A percentile compares a stretch with the other conserved stretches of the same genome.
phyloP scores from a whole-genome alignment of 2,329 filamentous ascomycete genomes.

The Arthrinium puccinioides region DNA sequence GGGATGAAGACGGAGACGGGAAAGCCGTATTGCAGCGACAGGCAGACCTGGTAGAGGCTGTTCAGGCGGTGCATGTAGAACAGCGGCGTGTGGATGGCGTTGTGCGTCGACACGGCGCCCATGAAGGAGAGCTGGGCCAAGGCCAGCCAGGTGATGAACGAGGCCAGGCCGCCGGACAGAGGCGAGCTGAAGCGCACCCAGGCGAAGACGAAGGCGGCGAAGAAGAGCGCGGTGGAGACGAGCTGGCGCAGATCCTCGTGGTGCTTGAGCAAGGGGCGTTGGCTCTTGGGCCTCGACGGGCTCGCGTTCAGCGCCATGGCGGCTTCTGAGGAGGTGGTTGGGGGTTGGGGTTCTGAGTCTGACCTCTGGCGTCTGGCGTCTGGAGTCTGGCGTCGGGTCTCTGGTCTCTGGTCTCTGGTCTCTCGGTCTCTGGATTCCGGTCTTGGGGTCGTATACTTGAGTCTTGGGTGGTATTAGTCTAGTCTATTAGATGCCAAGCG shows the following conservation, averaged over 20 bases:
- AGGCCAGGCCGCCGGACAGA: slow-evolving; percentile 4
- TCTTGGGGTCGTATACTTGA: too few species aligned
- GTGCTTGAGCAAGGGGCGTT: slow-evolving; percentile 5
- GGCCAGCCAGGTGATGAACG: slow-evolving; percentile 5
- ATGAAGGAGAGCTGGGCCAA: slow-evolving; percentile 9
- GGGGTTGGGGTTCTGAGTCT: too few species aligned
- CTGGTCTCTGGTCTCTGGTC: too few species aligned
- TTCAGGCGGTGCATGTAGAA: slow-evolving; percentile 4
- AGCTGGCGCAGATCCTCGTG: slow-evolving; percentile 5
- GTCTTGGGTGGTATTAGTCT: too few species aligned
- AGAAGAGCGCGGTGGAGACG: slow-evolving; percentile 6
- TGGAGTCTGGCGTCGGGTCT: too few species aligned
- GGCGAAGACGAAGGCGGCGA: slow-evolving; percentile 6
- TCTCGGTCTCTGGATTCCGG: too few species aligned
- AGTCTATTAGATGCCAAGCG: too few species aligned
- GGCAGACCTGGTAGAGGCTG: slow-evolving; percentile 6
- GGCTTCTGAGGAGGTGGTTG: too few species aligned
- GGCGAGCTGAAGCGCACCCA: slow-evolving; percentile 6
- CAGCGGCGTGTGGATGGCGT: slow-evolving; percentile 7
- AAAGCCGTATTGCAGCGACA: slow-evolving; percentile 9
- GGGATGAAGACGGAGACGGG: slow-evolving; percentile 8
- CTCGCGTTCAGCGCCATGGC: too few species aligned
- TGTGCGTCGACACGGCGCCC: slow-evolving; percentile 8
- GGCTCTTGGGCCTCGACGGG: too few species aligned
- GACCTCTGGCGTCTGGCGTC: too few species aligned